phyloP scores from a whole-genome alignment of 1,284 basidiomycete species.

The Microbotryomycetes sp. region DNA sequence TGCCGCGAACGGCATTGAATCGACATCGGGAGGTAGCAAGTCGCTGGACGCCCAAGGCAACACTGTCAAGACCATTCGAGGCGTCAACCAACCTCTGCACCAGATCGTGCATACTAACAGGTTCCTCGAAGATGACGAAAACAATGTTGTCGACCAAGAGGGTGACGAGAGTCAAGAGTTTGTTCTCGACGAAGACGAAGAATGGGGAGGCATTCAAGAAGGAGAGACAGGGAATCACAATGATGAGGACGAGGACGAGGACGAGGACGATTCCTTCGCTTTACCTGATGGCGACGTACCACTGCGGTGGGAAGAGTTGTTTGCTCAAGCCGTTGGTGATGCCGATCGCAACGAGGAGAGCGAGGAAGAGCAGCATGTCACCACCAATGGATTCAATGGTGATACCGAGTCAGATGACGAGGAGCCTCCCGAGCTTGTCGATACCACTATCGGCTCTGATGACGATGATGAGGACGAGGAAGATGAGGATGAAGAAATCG shows the following conservation, averaged over 20 bases:
- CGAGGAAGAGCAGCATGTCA: not conserved
- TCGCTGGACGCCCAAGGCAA: slow-evolving; percentile 41
- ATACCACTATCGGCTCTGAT: slow-evolving; percentile 28
- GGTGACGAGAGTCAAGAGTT: slow-evolving; percentile 34
- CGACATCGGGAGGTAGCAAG: slow-evolving; percentile 37
- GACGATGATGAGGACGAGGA: slow-evolving; percentile 38
- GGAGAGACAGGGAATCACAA: no score
- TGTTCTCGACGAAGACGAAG: slow-evolving; percentile 34
- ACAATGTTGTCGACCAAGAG: slow-evolving; percentile 44
- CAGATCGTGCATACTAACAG: slow-evolving; percentile 53
- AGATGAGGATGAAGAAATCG: slow-evolving; percentile 26
- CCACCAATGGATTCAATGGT: slow-evolving; percentile 1
- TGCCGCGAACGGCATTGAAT: slow-evolving; percentile 19
- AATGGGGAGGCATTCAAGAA: slow-evolving; percentile 41
- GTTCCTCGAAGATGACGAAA: slow-evolving; percentile 48
- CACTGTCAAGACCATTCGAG: slow-evolving; percentile 47
- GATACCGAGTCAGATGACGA: slow-evolving; percentile 9
- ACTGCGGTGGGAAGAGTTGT: slow-evolving; percentile 33
- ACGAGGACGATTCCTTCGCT: slow-evolving; percentile 24
- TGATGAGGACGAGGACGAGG: slow-evolving; percentile 45
- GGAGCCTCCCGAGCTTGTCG: slow-evolving; percentile 3
- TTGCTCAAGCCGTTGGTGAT: slow-evolving; percentile 30
- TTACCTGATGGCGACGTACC: slow-evolving; percentile 9
- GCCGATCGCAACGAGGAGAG: slow-evolving; percentile 2
- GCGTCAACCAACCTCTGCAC: slow-evolving; percentile 52